Base-by-base conservation (phyloP, 2,329 filamentous ascomycete species). In the Esteya vermicola region DNA sequence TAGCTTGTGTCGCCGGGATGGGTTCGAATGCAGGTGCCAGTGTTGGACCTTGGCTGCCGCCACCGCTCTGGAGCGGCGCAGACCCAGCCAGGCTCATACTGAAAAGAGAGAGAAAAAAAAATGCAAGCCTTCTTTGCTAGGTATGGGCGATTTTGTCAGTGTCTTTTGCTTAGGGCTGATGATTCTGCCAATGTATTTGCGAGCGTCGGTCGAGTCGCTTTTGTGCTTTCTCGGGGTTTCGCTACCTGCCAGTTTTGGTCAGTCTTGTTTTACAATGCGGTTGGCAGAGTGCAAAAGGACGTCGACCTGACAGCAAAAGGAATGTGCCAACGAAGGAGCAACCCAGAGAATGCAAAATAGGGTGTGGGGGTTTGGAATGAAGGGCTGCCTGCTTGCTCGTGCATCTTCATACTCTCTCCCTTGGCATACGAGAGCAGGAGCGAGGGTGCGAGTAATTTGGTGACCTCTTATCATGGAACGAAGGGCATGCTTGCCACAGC, bases 1-100 rank as follows among this genome's bases (percentile, higher is more conserved):
- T n/a, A 6, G 21, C 28, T 4, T 16, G 14, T 14, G 18, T 30
- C n/a, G 23, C 20, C 20, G 42, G 22, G 25, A 38, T 33, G 7
- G 42, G 43, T 22, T 47, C 45, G 20, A 50, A 51, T 3, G 49
- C 47, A 12, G 45, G 41, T 8, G 44, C 48, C 19, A 47, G 40
- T 1, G 39, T 40, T 13, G 40, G 43, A 14, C 38, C 36, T 25
- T 43, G 44, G 40, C 43, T 34, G 28, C 40, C 40, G 22, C 39
- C 23, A 19, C 38, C 40, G 44, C 30, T 33, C 14, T 41, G 16
- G 22, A 41, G 38, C 35, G 42, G 26, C 22, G 42, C 41, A 33
- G 47, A 45, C 8, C 37, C 44, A 36, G 46, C 41, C 30, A 45
- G 16, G 33, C 40, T 49, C 47, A 47, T 47, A 2, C 33, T 35